Conservation (phyloP, 2,329 filamentous ascomycete species). For the Aspergillus japonicus region DNA sequence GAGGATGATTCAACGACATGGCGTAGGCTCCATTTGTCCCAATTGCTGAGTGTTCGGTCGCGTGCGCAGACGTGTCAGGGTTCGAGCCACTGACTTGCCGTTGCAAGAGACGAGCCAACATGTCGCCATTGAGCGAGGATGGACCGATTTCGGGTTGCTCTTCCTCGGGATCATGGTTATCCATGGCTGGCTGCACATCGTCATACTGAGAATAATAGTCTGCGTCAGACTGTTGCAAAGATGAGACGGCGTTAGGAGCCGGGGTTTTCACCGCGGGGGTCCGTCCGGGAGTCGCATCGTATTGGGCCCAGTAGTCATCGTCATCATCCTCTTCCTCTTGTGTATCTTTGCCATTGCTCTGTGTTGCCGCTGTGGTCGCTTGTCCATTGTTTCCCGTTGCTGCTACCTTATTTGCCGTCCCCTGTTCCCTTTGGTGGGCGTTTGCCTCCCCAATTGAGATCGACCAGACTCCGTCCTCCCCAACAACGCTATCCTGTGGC, state of each 20-base stretch:
- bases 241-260: slow-evolving; percentile 27
- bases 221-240: slow-evolving; percentile 47
- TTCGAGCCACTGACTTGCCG: slow-evolving; percentile 35
- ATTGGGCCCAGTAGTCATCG: slow-evolving; percentile 64
- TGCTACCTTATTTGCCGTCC: slow-evolving; percentile 30
- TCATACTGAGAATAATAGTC: slow-evolving; percentile 63
- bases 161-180: slow-evolving; percentile 61
- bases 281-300: slow-evolving; percentile 56
- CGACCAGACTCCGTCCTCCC: slow-evolving; percentile 54
- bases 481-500: slow-evolving; percentile 49
- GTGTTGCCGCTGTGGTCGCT: not conserved
- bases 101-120: slow-evolving; percentile 43
- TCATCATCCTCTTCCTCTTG: slow-evolving; percentile 56
- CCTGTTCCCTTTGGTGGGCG: slow-evolving; percentile 40
- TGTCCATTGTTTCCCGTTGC: slow-evolving; percentile 27
- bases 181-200: slow-evolving; percentile 64
- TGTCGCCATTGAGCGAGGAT: slow-evolving; percentile 56
- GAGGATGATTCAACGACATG: slow-evolving; percentile 41
- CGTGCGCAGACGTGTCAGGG: slow-evolving; percentile 21
- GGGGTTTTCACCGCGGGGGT: slow-evolving; percentile 48
- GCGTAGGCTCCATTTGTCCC: slow-evolving; percentile 25
- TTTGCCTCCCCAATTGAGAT: slow-evolving; percentile 56
- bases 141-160: slow-evolving; percentile 47
- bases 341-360: slow-evolving; percentile 20
- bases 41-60: slow-evolving; percentile 20